Conservation (phyloP, 1,284 basidiomycete species). For the Jaminaea rosea region DNA sequence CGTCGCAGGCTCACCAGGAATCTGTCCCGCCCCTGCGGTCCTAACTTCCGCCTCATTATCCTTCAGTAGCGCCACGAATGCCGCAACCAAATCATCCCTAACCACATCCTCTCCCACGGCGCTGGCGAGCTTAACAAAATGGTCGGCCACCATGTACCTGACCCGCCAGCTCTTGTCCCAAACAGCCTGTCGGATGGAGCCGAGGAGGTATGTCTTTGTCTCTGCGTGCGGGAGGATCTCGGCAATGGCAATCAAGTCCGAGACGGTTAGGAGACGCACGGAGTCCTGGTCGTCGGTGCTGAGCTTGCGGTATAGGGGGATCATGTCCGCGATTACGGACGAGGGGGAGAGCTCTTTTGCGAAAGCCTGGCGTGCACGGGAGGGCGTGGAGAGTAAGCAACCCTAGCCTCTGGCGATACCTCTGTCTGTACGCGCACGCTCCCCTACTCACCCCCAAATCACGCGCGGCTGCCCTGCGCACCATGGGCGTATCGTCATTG, state of each 20-base stretch:
- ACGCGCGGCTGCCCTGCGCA: slow-evolving; percentile 88
- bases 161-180: slow-evolving; percentile 98
- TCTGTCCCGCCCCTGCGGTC: slow-evolving; percentile 88
- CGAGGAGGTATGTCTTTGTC: slow-evolving; percentile 80
- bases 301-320: slow-evolving; percentile 88
- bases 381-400: too few species aligned
- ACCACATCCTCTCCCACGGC: slow-evolving; percentile 84
- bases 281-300: slow-evolving; percentile 97
- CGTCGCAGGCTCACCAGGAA: slow-evolving; percentile 62
- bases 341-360: slow-evolving; percentile 44
- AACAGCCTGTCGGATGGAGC: slow-evolving; percentile 68
- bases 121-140: slow-evolving; percentile 83
- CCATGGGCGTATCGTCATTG: slow-evolving; percentile 97
- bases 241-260: slow-evolving; percentile 88
- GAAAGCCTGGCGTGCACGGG: slow-evolving; percentile 37
- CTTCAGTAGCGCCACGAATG: slow-evolving; percentile 88
- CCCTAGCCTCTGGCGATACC: too few species aligned
- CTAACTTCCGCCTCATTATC: slow-evolving; percentile 99
- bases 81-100: slow-evolving; percentile 83
- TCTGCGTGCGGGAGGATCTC: slow-evolving; percentile 73
- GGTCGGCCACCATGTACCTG: slow-evolving; percentile 95
- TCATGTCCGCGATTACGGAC: slow-evolving; percentile 64
- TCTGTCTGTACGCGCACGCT: background rate
- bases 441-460: slow-evolving; percentile 59
- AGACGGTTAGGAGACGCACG: slow-evolving; percentile 87